Base-by-base conservation (phyloP, 345 rosid genomes). In the Corchorus capsularis region DNA sequence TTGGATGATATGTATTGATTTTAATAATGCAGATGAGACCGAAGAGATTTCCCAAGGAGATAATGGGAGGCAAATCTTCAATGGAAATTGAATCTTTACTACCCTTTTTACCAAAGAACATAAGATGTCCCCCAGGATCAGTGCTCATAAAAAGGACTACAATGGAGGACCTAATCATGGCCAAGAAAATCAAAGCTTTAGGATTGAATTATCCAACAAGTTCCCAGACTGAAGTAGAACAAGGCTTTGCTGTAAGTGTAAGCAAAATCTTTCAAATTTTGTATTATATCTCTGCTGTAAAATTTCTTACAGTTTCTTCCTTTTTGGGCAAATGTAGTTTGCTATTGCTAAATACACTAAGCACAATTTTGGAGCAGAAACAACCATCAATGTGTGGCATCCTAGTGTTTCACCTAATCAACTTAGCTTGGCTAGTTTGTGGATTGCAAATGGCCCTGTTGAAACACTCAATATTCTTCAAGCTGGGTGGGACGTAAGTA, bases 401-500 rank as follows among this genome's bases (percentile, higher is more conserved):
- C 72, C 72, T 3, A 27, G 19, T 7, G 13, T 15, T 14, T 27
- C 39, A 68, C 17, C 56, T 7, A 35, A 27, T 49, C 72, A 68
- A 27, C 3, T n/a, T 68, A 49, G 72, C 72, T 68, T 7, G n/a
- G 41, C 57, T 15, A 6, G 15, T 68, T 17, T 68, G 4, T 68
- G 72, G 72, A 27, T 68, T 32, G 20, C 43, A 68, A 68, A 49
- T 49, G 72, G 57, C 41, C 72, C 57, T 49, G 0, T 0, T 6
- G 43, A 68, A 4, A 8, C 53, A 15, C 6, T 15, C 56, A 68
- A 68, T 49, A 56, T 15, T 47, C 1, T 68, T 0, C 72, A 68
- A 5, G 56, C 41, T 49, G 72, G 72, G n/a, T 68, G 72, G 72
- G 72, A 13, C 14, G 72, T 68, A 68, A 68, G 72, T 49, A 27